phyloP scores from a whole-genome alignment of 2,329 filamentous ascomycete genomes.

The Neofusicoccum ribis region DNA sequence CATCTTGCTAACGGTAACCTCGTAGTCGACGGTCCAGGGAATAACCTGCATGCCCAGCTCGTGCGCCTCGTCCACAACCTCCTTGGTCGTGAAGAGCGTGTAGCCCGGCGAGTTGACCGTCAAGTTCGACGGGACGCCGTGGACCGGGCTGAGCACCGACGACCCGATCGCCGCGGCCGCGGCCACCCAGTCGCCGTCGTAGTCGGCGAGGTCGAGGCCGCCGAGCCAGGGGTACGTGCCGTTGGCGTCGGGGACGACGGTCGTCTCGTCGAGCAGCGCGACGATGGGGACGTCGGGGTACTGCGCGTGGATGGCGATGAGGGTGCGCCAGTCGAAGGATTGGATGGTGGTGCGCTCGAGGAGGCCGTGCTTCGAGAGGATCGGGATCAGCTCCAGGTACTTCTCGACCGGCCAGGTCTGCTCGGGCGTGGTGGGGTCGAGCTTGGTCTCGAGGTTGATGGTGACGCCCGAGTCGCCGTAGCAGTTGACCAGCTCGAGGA shows the following conservation, averaged over 20 bases:
- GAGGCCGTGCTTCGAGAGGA: conserved; percentile 24
- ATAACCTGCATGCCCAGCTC: conserved; percentile 25
- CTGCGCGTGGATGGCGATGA: conserved; percentile 25
- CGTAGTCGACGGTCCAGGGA: conserved; percentile 29
- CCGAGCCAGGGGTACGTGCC: conserved; percentile 27
- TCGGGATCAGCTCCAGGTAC: conserved; percentile 26
- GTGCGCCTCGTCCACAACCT: conserved; percentile 27
- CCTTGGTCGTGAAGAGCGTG: conserved; percentile 23
- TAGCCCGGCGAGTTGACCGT: conserved; percentile 27
- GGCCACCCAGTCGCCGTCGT: conserved; percentile 26
- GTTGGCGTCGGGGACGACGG: conserved; percentile 21
- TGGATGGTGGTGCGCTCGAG: conserved; percentile 26
- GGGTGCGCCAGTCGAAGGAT: conserved; percentile 28
- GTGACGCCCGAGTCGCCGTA: conserved; percentile 26
- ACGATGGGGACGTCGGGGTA: conserved; percentile 24
- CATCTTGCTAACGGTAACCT: conserved; percentile 26
- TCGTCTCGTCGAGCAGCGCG: conserved; percentile 25
- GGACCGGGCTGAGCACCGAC: conserved; percentile 23
- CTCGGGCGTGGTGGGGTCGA: conserved; percentile 25
- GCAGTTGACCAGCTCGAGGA: conserved; percentile 27
- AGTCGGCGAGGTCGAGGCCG: conserved; percentile 26
- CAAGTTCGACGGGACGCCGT: conserved; percentile 20
- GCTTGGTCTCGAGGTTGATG: conserved; percentile 30
- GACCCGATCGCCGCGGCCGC: conserved; percentile 26
- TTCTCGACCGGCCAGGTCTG: conserved; percentile 24